These are phyloP conservation scores for Ceraceosorus guamensis DNA, from an alignment of 1,284 basidiomycete species.

Conservation along the genomic window DNA sequence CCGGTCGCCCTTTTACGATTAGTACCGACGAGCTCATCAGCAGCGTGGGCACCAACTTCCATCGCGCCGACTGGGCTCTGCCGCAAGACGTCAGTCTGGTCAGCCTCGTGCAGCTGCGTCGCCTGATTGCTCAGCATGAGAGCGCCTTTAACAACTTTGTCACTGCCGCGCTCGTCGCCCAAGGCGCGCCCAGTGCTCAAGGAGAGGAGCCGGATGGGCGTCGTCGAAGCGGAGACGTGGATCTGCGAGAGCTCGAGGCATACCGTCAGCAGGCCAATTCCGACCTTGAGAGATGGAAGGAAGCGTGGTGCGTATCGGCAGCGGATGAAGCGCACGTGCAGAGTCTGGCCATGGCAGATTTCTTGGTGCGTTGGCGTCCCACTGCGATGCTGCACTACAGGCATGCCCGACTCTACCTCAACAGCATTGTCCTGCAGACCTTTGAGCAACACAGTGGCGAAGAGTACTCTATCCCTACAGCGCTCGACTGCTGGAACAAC, in stretches of 20 bases:
- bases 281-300: conserved; percentile 36
- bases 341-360: conserved; percentile 7
- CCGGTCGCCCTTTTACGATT: conserved; percentile 35
- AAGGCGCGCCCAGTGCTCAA: neutral
- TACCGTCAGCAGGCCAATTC: conserved; percentile 29
- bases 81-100: conserved; percentile 33
- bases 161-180: neutral
- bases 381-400: conserved; percentile 32
- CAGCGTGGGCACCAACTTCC: conserved; percentile 19
- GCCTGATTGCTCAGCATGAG: conserved; percentile 26
- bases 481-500: conserved; percentile 31
- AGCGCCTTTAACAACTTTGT: conserved; percentile 27
- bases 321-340: conserved; percentile 1
- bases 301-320: conserved; percentile 28
- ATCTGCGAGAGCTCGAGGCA: conserved; percentile 25
- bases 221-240: neutral
- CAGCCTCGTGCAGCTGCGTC: conserved; percentile 31
- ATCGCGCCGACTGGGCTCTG: conserved; percentile 34
- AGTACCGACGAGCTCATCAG: conserved; percentile 26
- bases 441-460: conserved; percentile 24
- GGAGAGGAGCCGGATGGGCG: neutral
- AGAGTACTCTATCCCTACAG: conserved; percentile 10
- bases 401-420: conserved; percentile 32
- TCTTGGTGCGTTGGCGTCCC: conserved; percentile 31
- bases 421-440: conserved; percentile 29